Evolutionary conservation across 1,284 basidiomycete species (phyloP), one percentile per base, ranked within the genome.

Genomic region (Polyporus tsugae): DNA sequence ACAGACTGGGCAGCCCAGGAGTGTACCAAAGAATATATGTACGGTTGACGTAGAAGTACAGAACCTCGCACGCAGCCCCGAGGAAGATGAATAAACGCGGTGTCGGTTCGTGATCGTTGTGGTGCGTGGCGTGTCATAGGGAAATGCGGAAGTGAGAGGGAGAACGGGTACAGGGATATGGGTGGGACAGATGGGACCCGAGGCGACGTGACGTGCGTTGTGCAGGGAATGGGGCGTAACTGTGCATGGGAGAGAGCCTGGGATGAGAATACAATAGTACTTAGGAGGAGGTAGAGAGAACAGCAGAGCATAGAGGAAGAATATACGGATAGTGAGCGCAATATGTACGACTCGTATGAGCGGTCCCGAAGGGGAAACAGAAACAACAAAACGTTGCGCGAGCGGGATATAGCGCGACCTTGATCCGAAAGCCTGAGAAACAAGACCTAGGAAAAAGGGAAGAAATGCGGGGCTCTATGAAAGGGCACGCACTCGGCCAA

Each of bases 11-110:
- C 44, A 63, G 62, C 68, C 66, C 49, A 35, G 41, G 38, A 38
- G 7, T 66, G 68, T 70, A 72, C 71, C 62, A 68, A 72, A 55
- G 64, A 60, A 72, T 70, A 72, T 68, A 66, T 68, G 71, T 68
- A 72, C 68, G 62, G 36, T 70, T 64, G 71, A 66, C 66, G 58
- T 72, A 72, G 15, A 63, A 72, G 64, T 72, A 68, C 68, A 72
- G 62, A 66, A 63, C 64, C 60, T 69, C 29, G 53, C 41, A 58
- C 33, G 55, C 55, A 15, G 29, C 68, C 67, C 62, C 58, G 65
- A 41, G 52, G 55, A 25, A 41, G 39, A 42, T 17, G 44, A 19
- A 19, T 60, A 60, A 49, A 41, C 65, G 60, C 33, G 55, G 57
- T n/a, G 52, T 55, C 29, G 52, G 33, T 35, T 55, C 11, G 58